Base-by-base conservation (phyloP, 1,284 basidiomycete species). In the Melampsora larici-populina region DNA sequence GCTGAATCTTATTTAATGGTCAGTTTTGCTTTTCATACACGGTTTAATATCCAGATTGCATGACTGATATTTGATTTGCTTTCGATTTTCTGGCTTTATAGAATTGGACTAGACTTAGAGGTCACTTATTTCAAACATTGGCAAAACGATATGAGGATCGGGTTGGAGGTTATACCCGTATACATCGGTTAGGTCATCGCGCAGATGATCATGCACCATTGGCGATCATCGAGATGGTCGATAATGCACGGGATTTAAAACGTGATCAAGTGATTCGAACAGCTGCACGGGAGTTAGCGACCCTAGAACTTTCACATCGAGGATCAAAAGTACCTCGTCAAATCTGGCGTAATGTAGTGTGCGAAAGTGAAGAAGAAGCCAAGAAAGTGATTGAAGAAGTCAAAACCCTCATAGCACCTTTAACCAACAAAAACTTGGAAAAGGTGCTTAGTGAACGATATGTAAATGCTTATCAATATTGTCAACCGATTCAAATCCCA, bases 141-240 rank as follows among this genome's bases (percentile, higher is more conserved):
- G 89, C 93, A 0, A 83, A 89, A 80, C 90, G 97, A 63, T 99
- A 98, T 85, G 87, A 89, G 0, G 83, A 87, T 26, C 89, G 97
- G 6, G 90, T 90, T 5, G 97, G 97, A 13, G 97, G 97, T 8
- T 99, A 98, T 86, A 99, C 97, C 8, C 90, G 97, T 33, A 90
- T 99, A 80, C 90, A 94, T 84, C 92, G 91, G 83, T 92, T 90
- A 80, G 97, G 96, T 55, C 89, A 91, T 83, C 89, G 96, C 24
- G 87, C 86, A 77, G 94, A 95, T 31, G 97, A 99, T 86, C 92
- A 97, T 83, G 97, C 97, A 40, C 93, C 94, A 0, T 88, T 91
- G 80, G 96, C 96, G 3, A 89, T 99, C 78, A 85, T 99, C 62
- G 92, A 97, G 84, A 87, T 99, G 7, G 96, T 99, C 43, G 97